Percentiles rank a stretch among this genome's conserved stretches.
These are phyloP conservation scores for Fusarium sp. DNA, from an alignment of 2,329 filamentous ascomycete genomes.

Conservation along the genomic window DNA sequence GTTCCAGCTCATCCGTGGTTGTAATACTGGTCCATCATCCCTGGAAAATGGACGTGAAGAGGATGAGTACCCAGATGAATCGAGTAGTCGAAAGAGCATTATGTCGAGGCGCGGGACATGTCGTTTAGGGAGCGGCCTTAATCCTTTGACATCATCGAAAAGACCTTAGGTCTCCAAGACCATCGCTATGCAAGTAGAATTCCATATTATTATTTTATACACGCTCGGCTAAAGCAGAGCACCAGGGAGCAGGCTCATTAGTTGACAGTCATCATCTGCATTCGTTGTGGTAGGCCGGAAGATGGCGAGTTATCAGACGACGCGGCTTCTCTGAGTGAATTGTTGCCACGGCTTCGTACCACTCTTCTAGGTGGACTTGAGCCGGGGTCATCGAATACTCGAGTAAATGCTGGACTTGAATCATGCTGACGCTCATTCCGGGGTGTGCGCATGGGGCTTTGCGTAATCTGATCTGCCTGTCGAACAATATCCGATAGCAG, in stretches of 20 bases:
- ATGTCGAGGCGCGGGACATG: conserved; percentile 19
- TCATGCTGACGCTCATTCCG: conserved; percentile 61
- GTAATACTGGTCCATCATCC: conserved; percentile 6
- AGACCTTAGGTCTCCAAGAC: conserved; percentile 44
- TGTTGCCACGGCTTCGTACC: conserved; percentile 67
- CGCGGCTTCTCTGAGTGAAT: conserved; percentile 62
- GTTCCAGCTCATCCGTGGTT: conserved; percentile 6
- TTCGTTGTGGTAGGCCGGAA: conserved; percentile 63
- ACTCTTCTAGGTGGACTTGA: conserved; percentile 67
- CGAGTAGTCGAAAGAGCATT: conserved; percentile 11
- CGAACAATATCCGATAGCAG: conserved; percentile 71
- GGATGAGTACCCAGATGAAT: conserved; percentile 26
- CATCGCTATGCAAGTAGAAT: conserved; percentile 57
- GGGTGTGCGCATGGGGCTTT: conserved; percentile 67
- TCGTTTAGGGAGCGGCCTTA: conserved; percentile 24
- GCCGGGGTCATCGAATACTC: conserved; percentile 73
- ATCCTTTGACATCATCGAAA: conserved; percentile 34
- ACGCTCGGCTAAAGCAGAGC: conserved; percentile 44
- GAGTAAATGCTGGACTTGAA: conserved; percentile 76
- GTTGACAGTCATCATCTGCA: conserved; percentile 76
- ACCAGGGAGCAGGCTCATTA: conserved; percentile 51
- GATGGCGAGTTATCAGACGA: conserved; percentile 68
- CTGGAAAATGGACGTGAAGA: conserved; percentile 9
- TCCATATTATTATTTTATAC: conserved; percentile 51
- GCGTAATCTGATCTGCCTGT: conserved; percentile 68